A percentile compares a stretch with the other conserved stretches of the same genome.
Conservation (phyloP, 1,139 yeast species). For the Insectozyma bohioensis region DNA sequence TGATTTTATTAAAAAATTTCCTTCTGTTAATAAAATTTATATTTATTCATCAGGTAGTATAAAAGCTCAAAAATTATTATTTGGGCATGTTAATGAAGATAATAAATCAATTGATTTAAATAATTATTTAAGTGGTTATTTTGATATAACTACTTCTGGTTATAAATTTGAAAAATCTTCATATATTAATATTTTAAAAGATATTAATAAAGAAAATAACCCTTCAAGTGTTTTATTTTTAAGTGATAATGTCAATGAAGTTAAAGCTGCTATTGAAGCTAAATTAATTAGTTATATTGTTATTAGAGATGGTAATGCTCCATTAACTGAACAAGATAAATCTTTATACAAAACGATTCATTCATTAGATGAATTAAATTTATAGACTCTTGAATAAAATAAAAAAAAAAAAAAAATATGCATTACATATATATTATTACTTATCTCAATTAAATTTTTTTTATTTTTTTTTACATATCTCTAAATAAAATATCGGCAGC, state of each 20-base stretch:
- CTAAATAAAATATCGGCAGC: conserved; percentile 89
- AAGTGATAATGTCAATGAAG: conserved; percentile 72
- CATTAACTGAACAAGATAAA: conserved; percentile 37
- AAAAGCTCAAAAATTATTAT: conserved; percentile 78
- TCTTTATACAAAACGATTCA: conserved; percentile 20
- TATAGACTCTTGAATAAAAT: background rate
- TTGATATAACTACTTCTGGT: conserved; percentile 85
- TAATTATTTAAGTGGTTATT: conserved; percentile 59
- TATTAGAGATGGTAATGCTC: conserved; percentile 74
- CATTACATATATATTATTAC: background rate
- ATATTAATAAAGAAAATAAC: conserved; percentile 32
- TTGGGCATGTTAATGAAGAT: conserved; percentile 54
- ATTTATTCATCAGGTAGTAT: conserved; percentile 94
- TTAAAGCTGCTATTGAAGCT: conserved; percentile 68
- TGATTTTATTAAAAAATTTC: conserved; percentile 46
- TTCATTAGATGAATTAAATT: conserved; percentile 18
- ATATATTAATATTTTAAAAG: conserved; percentile 55
- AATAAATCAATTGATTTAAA: conserved; percentile 49
- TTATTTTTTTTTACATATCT: conserved; percentile 31
- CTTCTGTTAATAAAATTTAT: conserved; percentile 37
- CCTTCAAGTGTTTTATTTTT: conserved; percentile 54
- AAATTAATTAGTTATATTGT: conserved; percentile 64
- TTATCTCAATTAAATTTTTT: background rate
- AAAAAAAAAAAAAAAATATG: conserved; percentile 1
- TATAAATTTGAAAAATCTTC: conserved; percentile 59